A percentile compares a stretch with the other conserved stretches of the same genome.
These are phyloP conservation scores for Clausena lansium DNA, from an alignment of 345 rosid species.

Conservation along the genomic window DNA sequence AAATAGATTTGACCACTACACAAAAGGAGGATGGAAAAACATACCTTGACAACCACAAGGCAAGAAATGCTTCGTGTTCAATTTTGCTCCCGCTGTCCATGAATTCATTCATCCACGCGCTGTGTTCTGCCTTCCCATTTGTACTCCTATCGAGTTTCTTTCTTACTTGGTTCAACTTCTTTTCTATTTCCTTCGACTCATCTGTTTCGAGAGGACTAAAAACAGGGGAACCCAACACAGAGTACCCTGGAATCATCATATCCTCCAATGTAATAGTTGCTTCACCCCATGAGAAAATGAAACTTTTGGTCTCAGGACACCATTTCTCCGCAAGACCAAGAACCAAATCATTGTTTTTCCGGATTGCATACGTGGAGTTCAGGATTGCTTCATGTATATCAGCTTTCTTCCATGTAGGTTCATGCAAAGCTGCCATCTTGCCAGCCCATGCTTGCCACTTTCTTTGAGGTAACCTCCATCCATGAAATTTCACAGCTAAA, in stretches of 20 bases:
- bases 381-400: slow-evolving; percentile 45
- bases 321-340: slow-evolving; percentile 44
- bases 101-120: slow-evolving; percentile 25
- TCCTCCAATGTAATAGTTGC: slow-evolving; percentile 52
- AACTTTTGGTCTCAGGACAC: slow-evolving; percentile 47
- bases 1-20: neutral
- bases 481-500: slow-evolving; percentile 20
- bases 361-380: slow-evolving; percentile 34
- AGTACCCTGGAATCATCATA: slow-evolving; percentile 36
- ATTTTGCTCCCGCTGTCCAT: slow-evolving; percentile 22
- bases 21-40: slow-evolving; percentile 1
- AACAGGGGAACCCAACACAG: slow-evolving; percentile 45
- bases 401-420: slow-evolving; percentile 37
- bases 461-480: slow-evolving; percentile 31
- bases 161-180: slow-evolving; percentile 10
- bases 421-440: slow-evolving; percentile 31
- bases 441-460: slow-evolving; percentile 47
- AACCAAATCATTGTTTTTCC: slow-evolving; percentile 29
- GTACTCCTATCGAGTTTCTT: neutral
- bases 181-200: slow-evolving; percentile 18
- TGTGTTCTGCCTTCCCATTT: neutral
- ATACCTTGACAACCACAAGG: slow-evolving; percentile 37
- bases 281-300: slow-evolving; percentile 61
- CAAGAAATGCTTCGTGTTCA: slow-evolving; percentile 52
- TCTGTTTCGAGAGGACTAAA: slow-evolving; percentile 22